Conservation (phyloP, 139 green algal species). For the Gonium pectorale region DNA sequence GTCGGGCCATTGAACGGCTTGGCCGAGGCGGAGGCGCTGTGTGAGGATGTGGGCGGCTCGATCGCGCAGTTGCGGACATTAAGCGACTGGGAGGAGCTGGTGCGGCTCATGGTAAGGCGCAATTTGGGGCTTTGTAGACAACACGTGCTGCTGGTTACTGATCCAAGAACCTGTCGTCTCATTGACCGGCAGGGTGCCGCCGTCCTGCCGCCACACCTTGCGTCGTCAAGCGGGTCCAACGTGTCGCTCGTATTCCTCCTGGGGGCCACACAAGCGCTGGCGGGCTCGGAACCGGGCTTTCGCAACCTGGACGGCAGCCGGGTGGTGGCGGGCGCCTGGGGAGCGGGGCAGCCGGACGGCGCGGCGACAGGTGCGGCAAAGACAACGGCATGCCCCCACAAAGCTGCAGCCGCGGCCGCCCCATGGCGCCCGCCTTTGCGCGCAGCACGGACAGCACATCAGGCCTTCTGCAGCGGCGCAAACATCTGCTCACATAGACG, state of each 20-base stretch:
- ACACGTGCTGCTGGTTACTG: too few relatives aligned
- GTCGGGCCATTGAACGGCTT: neutral
- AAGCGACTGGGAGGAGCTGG: slow-evolving; percentile 5
- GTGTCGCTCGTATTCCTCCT: neutral
- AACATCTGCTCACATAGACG: too few relatives aligned
- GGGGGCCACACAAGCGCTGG: neutral
- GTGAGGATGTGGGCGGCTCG: neutral
- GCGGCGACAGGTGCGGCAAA: neutral
- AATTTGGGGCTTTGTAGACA: too few relatives aligned
- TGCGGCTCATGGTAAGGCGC: slow-evolving; percentile 6
- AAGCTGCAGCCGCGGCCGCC: too few relatives aligned
- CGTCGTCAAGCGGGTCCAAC: neutral
- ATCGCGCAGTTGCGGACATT: neutral
- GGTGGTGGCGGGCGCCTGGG: neutral
- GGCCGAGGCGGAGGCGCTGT: neutral
- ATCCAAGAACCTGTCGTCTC: neutral
- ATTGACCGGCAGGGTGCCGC: neutral
- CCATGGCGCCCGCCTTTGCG: too few relatives aligned
- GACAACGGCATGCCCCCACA: too few relatives aligned
- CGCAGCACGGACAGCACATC: too few relatives aligned
- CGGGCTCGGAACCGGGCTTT: neutral
- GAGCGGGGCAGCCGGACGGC: neutral
- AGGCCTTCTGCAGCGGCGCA: too few relatives aligned
- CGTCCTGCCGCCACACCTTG: slow-evolving; percentile 25
- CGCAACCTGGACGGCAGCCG: slow-evolving; percentile 27